Base-by-base conservation (phyloP, 2,329 filamentous ascomycete genomes). In the Botrytis aclada region DNA sequence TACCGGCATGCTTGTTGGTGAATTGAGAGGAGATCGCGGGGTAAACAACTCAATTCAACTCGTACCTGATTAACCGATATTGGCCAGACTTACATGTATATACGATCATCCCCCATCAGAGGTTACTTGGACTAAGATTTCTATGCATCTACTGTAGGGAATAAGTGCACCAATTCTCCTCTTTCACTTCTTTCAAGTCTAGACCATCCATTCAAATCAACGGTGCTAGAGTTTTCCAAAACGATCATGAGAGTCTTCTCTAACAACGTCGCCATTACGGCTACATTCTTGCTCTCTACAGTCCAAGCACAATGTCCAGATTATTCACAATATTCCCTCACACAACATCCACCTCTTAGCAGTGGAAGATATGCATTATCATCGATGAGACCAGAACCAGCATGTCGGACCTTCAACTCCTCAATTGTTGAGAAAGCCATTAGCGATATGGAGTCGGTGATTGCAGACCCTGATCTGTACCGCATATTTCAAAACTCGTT, bases 371-470 rank as follows among this genome's bases (percentile, higher is more conserved):
- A 96, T 80, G 85, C 88, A 72, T 88, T 97, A 14, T 92, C 94
- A 1, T 97, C 88, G 81, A 94, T 97, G 84, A 88, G 95, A 41
- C 95, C 95, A 0, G 86, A 87, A 1, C 84, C 87, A 69, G 87
- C 88, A 78, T 98, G 95, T 81, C 91, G 95, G 69, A 97, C 93
- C 1, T 97, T 96, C 84, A 88, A 88, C 75, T 93, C 93, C 3
- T 87, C 90, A 3, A 86, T 89, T 12, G 93, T 97, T 7, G 95
- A 98, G 80, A 84, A 90, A 71, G 88, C 93, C 61, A 93, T 98
- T 73, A 82, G 87, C 37, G 86, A 91, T 75, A 88, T 97, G 85
- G 90, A 89, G 56, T 83, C 84, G 41, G 86, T 87, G 67, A 90
- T 98, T 79, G 84, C 89, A 60, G 94, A 98, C 80, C 92, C 92